Base-by-base conservation (phyloP, 1,284 basidiomycete genomes). In the Farysia itapuensis region DNA sequence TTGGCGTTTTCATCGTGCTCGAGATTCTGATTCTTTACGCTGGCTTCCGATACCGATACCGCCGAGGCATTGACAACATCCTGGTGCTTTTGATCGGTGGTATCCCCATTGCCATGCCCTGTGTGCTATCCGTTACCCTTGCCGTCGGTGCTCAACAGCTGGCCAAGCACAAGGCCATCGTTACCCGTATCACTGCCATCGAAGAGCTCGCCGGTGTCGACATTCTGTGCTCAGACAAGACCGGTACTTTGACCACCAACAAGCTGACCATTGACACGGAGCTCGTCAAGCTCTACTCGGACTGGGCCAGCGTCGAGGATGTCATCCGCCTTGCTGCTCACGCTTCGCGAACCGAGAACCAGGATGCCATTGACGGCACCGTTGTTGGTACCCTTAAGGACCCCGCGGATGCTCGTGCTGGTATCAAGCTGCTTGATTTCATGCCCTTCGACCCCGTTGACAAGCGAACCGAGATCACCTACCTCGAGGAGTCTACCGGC, bases 381-480 rank as follows among this genome's bases (percentile, higher is more conserved):
- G 88, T 95, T 63, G 87, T 93, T 43, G 81, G 83, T 51, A 87
- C 90, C 45, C 82, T 94, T 47, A 85, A 86, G 44, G 52, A 70
- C 77, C 73, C 84, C 5, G 36, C 79, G 32, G 83, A 83, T 59
- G 91, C 93, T 53, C 92, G 92, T 67, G 84, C 83, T 49, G 93
- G 92, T 41, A 95, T 97, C 81, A 91, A 89, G 78, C 85, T 96
- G 46, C 82, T 96, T 76, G 91, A 97, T 81, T 98, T 98, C 85
- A 96, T 94, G 83, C 92, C 94, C 16, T 97, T 97, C 85, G 94
- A 97, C 84, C 93, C 94, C 49, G 90, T 94, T 70, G 91, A 94
- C 84, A 97, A 97, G 84, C 90, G 93, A 78, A 97, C 93, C 56
- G 92, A 96, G 81, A 93, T 95, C 77, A 97, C 94, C 44, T 96